Conservation (phyloP, 345 rosid species). For the Trapa bicornis region DNA sequence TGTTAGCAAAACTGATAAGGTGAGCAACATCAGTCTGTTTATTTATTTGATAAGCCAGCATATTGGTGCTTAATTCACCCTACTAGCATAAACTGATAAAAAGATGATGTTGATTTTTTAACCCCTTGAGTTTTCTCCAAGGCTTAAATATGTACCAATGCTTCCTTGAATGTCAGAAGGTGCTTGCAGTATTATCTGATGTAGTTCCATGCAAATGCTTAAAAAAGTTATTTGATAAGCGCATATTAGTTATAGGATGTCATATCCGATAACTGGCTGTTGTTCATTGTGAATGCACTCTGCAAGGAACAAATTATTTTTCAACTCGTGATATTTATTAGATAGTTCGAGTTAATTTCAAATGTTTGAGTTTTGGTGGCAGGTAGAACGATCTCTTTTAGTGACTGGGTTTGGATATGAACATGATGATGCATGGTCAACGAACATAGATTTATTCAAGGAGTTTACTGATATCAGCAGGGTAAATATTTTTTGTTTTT, state of each 20-base stretch:
- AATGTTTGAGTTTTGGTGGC: slow-evolving; percentile 3
- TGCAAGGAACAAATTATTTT: too few relatives aligned
- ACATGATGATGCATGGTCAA: slow-evolving; percentile 83
- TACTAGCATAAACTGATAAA: background rate
- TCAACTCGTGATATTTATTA: too few relatives aligned
- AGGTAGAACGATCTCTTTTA: slow-evolving; percentile 92
- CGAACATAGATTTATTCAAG: slow-evolving; percentile 86
- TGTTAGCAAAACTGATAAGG: slow-evolving; percentile 62
- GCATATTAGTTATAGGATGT: background rate
- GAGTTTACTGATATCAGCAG: slow-evolving; percentile 85
- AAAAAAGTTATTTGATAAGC: background rate
- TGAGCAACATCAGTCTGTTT: slow-evolving; percentile 10
- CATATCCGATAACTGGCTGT: background rate
- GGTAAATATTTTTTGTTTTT: slow-evolving; percentile 22
- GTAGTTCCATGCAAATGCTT: background rate
- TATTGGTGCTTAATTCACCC: background rate
- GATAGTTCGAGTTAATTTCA: background rate
- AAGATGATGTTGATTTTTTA: background rate
- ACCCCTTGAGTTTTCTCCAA: background rate
- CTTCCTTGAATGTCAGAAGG: background rate
- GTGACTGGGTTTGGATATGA: slow-evolving; percentile 98
- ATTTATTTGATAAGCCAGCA: too few relatives aligned
- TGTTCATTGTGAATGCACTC: background rate
- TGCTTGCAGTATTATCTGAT: background rate
- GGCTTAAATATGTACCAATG: background rate